Base-by-base conservation (phyloP, 106 monocot species). In the Acorus calamus region DNA sequence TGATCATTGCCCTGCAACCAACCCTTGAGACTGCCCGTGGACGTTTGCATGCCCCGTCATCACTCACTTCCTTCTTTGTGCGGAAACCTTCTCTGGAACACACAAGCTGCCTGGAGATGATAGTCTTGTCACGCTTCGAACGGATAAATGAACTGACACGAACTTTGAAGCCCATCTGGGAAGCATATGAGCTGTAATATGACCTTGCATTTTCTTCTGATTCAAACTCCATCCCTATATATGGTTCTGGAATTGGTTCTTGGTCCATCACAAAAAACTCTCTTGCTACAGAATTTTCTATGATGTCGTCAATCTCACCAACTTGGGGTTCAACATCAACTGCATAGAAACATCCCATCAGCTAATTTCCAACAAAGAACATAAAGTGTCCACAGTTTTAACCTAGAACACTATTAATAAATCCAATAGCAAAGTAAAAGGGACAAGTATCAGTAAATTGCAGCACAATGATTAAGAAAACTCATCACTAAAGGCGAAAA, bases 1-100 rank as follows among this genome's bases (percentile, higher is more conserved):
- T 79, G 49, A 83, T 83, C 83, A 83, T 83, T n/a, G 78, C 78
- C 72, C 83, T 75, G 61, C 78, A 83, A 7, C 83, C 78, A n/a
- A 79, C 83, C 50, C 78, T 62, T 41, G 78, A 75, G 60, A 79
- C 69, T 59, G 79, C 72, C 50, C 78, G 63, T 2, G 75, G 75
- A 42, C 79, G 74, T 64, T 76, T 79, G 14, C 47, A 53, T 68
- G 42, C 75, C 14, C 71, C 72, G 50, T 79, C 72, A 62, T 46
- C 52, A 4, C 41, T 65, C 28, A 56, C 52, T 49, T 78, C 78
- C 63, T 72, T 83, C 28, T 66, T 58, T 73, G 78, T 68, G 13
- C 78, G 78, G 46, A 75, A 79, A 47, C 78, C 78, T 55, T 78
- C 83, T 62, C 72, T 79, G 7, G 78, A 83, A 50, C 83, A 83